Base-by-base conservation (phyloP, 129 eudicot genomes). In the Flaveria robusta region DNA sequence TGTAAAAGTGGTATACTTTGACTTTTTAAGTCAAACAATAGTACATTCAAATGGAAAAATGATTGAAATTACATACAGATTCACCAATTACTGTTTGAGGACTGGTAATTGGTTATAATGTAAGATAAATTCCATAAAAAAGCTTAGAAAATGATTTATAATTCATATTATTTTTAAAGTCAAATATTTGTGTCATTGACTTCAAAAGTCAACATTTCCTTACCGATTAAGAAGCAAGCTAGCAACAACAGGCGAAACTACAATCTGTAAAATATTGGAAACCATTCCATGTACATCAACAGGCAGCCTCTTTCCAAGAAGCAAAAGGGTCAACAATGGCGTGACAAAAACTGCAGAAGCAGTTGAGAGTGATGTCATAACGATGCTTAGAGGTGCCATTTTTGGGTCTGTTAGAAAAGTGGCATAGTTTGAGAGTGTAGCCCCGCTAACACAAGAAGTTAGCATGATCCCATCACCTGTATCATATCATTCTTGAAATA, bases 371-470 rank as follows among this genome's bases (percentile, higher is more conserved):
- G 97, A 87, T 27, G 97, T 92, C 96, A 92, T 92, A 67, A 92
- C 93, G 27, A 92, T 92, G 88, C 97, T 92, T 70, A 92, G 82
- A 66, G 96, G 97, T 24, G 97, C 93, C 97, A 92, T 89, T 70
- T 62, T 41, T 18, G 91, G 93, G 77, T 92, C 97, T 0, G 96
- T 89, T 46, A 92, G 67, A 68, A 92, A 92, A 49, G 97, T 92
- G n/a, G 97, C 96, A 65, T 92, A 92, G 75, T 92, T 92, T 41
- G 97, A 92, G n/a, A 92, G 96, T 58, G 90, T 91, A 39, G 96
- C 97, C 24, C 97, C 97, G 49, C 96, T 92, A 73, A 92, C 97
- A 41, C 96, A 92, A 24, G 97, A 85, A 46, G 96, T 85, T 59
- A 92, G 75, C 89, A 92, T 85, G 71, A 92, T 92, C 74, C 97